Evolutionary conservation across 208 protist species (phyloP).

Genomic region (Angomonas ambiguus): DNA sequence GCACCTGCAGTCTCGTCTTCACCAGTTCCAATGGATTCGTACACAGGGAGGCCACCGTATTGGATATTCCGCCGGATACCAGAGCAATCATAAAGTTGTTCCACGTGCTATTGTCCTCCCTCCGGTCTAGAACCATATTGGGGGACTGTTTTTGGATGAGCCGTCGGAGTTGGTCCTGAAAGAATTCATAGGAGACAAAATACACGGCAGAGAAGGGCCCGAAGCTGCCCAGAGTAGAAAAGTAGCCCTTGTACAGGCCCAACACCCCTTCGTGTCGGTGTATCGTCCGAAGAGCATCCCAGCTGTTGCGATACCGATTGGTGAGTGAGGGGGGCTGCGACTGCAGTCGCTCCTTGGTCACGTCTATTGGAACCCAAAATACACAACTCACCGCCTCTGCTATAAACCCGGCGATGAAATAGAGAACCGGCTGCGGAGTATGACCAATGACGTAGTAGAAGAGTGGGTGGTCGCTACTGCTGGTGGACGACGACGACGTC

Average conservation of each 20-base stretch:
- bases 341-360: conserved; percentile 84
- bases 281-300: conserved; percentile 62
- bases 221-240: conserved; percentile 79
- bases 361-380: conserved; percentile 88
- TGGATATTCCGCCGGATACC: conserved; percentile 46
- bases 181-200: conserved; percentile 83
- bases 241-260: conserved; percentile 85
- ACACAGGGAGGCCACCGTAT: conserved; percentile 49
- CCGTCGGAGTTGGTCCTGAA: conserved; percentile 23
- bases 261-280: conserved; percentile 45
- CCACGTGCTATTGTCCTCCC: conserved; percentile 9
- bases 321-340: conserved; percentile 53
- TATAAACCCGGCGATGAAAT: conserved; percentile 55
- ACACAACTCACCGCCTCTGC: conserved; percentile 82
- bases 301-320: conserved; percentile 58
- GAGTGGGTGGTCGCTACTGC: neutral
- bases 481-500: neutral
- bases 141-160: neutral
- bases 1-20: conserved; percentile 89
- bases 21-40: conserved; percentile 90
- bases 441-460: neutral
- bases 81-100: conserved; percentile 34
- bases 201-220: conserved; percentile 88
- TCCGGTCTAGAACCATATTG: neutral
- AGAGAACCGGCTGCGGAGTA: conserved; percentile 28